Base-by-base conservation (phyloP, 495 filamentous ascomycete species). In the Aspergillus funiculosus region DNA sequence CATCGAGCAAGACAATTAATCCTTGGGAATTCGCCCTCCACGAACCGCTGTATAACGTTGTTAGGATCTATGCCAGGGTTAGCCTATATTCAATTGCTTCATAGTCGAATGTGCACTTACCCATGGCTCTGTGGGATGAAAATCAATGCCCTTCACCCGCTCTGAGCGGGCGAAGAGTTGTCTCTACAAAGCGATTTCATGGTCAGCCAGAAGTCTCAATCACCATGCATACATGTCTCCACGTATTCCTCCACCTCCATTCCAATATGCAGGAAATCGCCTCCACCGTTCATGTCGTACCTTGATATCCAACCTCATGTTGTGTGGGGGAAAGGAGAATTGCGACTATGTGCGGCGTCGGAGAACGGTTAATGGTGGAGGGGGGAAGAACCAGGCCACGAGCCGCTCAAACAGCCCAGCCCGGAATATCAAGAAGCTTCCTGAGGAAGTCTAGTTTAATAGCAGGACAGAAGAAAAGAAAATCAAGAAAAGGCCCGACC, bases 91-190 rank as follows among this genome's bases (percentile, higher is more conserved):
- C 14, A 40, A 21, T 11, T 8, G 18, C 15, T n/a, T 11, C 10
- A 21, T 26, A n/a, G 41, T 36, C 3, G 27, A 30, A 26, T 39
- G 31, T 9, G 37, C 24, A 59, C 75, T 67, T 64, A 78, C 76
- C 89, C 89, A 95, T 75, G 89, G 88, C 75, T 95, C 89, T 41
- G 86, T 87, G 18, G 89, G 90, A 62, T 96, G 90, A 69, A 94
- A 96, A 69, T 96, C 90, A 62, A 96, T 94, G 59, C 90, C 90
- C 71, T 95, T 96, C 51, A 96, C 90, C 69, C 90, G 82, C 78
- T 96, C 86, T 52, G 81, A 86, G 64, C 84, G 79, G 56, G 85
- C 84, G 69, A 85, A 84, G 60, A 89, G 81, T 68, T 88, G 82
- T 66, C 83, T 82, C 83, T 86, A 62, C 57, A 44, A 72, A 22